A percentile compares a stretch with the other conserved stretches of the same genome.
Evolutionary conservation across 2,329 filamentous ascomycete species (phyloP).

Genomic region (Onygenales sp.): DNA sequence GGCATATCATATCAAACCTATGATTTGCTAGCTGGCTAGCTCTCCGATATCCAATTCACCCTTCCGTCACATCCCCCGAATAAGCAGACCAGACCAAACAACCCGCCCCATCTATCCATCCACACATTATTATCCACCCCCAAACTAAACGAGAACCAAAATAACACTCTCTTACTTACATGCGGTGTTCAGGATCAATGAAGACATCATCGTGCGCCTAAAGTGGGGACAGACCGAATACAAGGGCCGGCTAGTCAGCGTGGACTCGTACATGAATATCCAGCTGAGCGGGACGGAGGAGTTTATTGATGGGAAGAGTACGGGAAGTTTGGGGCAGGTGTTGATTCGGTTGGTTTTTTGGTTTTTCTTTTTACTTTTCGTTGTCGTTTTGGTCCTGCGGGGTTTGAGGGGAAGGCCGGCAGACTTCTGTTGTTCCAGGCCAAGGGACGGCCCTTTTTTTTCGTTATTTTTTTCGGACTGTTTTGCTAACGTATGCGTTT

Average conservation of each 20-base stretch:
- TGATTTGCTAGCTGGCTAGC: not conserved
- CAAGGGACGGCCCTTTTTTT: not conserved
- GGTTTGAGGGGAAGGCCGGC: too few relatives aligned
- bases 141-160: not conserved
- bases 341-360: constrained; percentile 65
- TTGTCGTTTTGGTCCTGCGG: not conserved
- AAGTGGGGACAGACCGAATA: constrained; percentile 99
- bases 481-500: not conserved
- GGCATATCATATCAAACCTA: not conserved
- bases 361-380: not conserved
- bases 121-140: not conserved
- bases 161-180: not conserved
- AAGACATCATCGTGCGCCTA: constrained; percentile 80
- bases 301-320: constrained; percentile 79
- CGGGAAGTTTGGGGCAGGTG: constrained; percentile 78
- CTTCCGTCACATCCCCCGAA: not conserved
- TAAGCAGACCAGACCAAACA: not conserved
- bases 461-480: not conserved
- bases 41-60: not conserved
- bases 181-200: constrained; percentile 57
- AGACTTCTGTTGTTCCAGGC: not conserved
- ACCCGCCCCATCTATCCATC: not conserved
- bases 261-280: constrained; percentile 99
- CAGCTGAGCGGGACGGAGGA: constrained; percentile 87
- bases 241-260: constrained; percentile 82